phyloP scores from a whole-genome alignment of 768 basidiomycete genomes.

The Kwoniella dendrophila region DNA sequence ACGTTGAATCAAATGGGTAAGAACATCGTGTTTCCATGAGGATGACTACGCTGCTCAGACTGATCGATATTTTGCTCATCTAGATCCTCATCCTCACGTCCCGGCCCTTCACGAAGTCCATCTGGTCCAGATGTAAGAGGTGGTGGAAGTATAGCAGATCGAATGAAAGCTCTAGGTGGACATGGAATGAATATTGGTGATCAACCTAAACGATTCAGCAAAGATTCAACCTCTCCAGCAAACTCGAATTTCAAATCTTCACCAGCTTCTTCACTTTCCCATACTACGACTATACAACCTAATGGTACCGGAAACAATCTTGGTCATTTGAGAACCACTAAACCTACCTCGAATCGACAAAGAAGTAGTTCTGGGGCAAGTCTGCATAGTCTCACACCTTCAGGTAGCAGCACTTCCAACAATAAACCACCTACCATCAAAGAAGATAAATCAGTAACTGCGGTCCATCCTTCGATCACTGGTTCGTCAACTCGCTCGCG shows the following conservation, averaged over 20 bases:
- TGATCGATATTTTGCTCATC: neutral
- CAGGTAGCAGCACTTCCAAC: neutral
- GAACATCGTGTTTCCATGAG: conserved; percentile 1
- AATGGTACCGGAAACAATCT: conserved; percentile 1
- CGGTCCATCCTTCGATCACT: conserved; percentile 16
- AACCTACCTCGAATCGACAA: conserved; percentile 21
- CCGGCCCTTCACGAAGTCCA: conserved; percentile 18
- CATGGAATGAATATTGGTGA: conserved; percentile 68
- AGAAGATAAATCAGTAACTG: conserved; percentile 12
- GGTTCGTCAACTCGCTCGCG: conserved; percentile 32
- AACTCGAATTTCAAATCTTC: neutral
- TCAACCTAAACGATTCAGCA: conserved; percentile 64
- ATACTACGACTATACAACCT: neutral
- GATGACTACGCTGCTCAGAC: neutral
- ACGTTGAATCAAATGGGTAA: conserved; percentile 54
- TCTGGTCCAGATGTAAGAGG: conserved; percentile 59
- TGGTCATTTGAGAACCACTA: conserved; percentile 49
- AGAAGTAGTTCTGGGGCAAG: conserved; percentile 25
- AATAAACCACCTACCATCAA: neutral
- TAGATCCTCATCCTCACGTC: conserved; percentile 32
- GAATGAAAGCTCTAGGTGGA: conserved; percentile 72
- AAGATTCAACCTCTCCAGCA: conserved; percentile 58
- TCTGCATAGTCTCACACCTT: conserved; percentile 11
- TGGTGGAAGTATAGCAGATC: conserved; percentile 77
- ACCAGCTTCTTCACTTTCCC: too few relatives aligned